Base-by-base conservation (phyloP, 371 early-diverging fungal species). In the Blakeslea trispora region DNA sequence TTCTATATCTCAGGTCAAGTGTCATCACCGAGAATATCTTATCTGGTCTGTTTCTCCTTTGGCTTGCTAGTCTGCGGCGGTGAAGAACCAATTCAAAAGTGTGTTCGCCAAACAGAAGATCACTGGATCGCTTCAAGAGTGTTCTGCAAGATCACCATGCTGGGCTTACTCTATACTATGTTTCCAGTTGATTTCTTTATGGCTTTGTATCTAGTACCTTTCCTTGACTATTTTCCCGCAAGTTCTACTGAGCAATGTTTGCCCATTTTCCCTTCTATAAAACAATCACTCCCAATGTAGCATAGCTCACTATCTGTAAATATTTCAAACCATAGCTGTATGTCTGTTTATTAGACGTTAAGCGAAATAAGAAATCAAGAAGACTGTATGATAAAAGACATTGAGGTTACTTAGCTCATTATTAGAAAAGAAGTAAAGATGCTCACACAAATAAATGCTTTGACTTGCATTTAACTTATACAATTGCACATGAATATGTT, bases 151-250 rank as follows among this genome's bases (percentile, higher is more conserved):
- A 42, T 51, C 28, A 24, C n/a, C 42, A 51, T 28, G 28, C 28
- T 28, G 28, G 7, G n/a, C 18, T 34, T 5, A 44, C 18, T 34
- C 18, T 19, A 51, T 41, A 10, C 32, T 34, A 19, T 32, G 31
- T 52, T 53, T 53, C 53, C 21, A 44, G 53, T 53, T 32, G 53
- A 21, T 11, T 53, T n/a, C 41, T 51, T 53, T 43, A 53, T 53
- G 53, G 34, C 21, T 15, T 28, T 28, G 32, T 18, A 34, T 18
- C 34, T 53, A 53, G 53, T 44, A 44, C 31, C 44, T 43, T 53
- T 53, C 44, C 53, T 15, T 44, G 13, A 53, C 45, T 44, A 28
- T 28, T 34, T 21, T 44, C 44, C 44, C 24, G 44, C 44, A 53
- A 53, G 43, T 44, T 34, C 34, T 53, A 44, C 14, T 53, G 18